A percentile compares a stretch with the other conserved stretches of the same genome.
These are phyloP conservation scores for Agrostemma githago DNA, from an alignment of 148 eudicot genomes.

Conservation along the genomic window DNA sequence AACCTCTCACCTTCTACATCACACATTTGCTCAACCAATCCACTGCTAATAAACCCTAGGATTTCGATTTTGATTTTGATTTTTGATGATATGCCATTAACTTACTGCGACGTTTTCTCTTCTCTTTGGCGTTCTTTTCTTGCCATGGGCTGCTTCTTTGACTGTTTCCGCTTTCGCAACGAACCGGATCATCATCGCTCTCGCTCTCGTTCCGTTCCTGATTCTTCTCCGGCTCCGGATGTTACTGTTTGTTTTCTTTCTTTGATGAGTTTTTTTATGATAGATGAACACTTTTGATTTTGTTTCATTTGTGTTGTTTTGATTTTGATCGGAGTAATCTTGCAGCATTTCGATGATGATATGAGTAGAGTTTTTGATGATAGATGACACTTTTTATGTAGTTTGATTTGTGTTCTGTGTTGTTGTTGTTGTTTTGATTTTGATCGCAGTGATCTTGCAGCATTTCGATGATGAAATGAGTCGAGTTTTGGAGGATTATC, in stretches of 20 bases:
- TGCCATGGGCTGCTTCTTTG: constrained; percentile 45
- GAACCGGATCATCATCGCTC: constrained; percentile 7
- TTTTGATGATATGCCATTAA: constrained; percentile 28
- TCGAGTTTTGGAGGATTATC: too few relatives aligned
- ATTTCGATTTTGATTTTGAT: neutral
- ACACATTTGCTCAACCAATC: neutral
- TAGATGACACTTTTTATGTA: too few relatives aligned
- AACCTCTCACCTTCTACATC: neutral
- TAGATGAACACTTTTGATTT: neutral
- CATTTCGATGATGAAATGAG: neutral
- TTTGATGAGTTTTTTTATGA: neutral
- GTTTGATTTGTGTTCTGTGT: neutral
- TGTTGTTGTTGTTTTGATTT: neutral
- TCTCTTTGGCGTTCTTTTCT: constrained; percentile 33
- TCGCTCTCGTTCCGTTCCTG: constrained; percentile 14
- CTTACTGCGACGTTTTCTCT: constrained; percentile 27
- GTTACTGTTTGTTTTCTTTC: constrained; percentile 18
- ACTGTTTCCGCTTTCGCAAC: constrained; percentile 36
- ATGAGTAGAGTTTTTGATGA: neutral
- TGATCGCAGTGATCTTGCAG: neutral
- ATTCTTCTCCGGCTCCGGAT: neutral
- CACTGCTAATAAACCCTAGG: neutral
- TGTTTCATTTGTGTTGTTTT: neutral
- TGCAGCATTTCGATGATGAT: neutral
- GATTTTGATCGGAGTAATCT: neutral